phyloP scores from a whole-genome alignment of 2,329 filamentous ascomycete genomes.

The Botryosphaeria dothidea region DNA sequence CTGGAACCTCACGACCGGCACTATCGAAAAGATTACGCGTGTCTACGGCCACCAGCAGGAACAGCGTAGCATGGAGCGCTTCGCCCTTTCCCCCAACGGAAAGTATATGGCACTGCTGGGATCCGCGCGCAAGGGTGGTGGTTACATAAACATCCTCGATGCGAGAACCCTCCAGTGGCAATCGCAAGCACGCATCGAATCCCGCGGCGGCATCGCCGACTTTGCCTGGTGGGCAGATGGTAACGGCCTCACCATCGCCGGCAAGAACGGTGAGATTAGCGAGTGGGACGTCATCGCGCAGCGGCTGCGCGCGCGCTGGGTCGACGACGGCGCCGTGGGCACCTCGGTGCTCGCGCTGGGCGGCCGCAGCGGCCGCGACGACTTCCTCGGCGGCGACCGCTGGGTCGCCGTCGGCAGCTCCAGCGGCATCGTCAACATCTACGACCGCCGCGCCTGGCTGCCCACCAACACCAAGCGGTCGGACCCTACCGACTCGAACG shows the following conservation, averaged over 20 bases:
- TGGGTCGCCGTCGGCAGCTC: slow-evolving; percentile 89
- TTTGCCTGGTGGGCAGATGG: slow-evolving; percentile 92
- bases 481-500: slow-evolving; percentile 33
- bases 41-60: slow-evolving; percentile 75
- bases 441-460: slow-evolving; percentile 71
- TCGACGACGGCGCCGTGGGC: slow-evolving; percentile 84
- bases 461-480: slow-evolving; percentile 25
- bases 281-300: slow-evolving; percentile 76
- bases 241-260: slow-evolving; percentile 76
- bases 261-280: slow-evolving; percentile 84
- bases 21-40: slow-evolving; percentile 78
- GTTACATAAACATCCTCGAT: slow-evolving; percentile 82
- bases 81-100: slow-evolving; percentile 85
- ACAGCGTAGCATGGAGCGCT: slow-evolving; percentile 87
- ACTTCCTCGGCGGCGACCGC: slow-evolving; percentile 70
- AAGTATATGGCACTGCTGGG: slow-evolving; percentile 82
- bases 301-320: slow-evolving; percentile 78
- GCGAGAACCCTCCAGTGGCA: slow-evolving; percentile 84
- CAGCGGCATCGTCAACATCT: slow-evolving; percentile 89
- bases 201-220: slow-evolving; percentile 80
- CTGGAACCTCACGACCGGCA: slow-evolving; percentile 83
- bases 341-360: slow-evolving; percentile 79
- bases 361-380: slow-evolving; percentile 62
- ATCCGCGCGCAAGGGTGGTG: slow-evolving; percentile 79
- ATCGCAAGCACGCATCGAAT: slow-evolving; percentile 77